Percentiles rank a stretch among this genome's conserved stretches.
phyloP scores from a whole-genome alignment of 495 filamentous ascomycete species.

The Penicilliopsis zonata region DNA sequence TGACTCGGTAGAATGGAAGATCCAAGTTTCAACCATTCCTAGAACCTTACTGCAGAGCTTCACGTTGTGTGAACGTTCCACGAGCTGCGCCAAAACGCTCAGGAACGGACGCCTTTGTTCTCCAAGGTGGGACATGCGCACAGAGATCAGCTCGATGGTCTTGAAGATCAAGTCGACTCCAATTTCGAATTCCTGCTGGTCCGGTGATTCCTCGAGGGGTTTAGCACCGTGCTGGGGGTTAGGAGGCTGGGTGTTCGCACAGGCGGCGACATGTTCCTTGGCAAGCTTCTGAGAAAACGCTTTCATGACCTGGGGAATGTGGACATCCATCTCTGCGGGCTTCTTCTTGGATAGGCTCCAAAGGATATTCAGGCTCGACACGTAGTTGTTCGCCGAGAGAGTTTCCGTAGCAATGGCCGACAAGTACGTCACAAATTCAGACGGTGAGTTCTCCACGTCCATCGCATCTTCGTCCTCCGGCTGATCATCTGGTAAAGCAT shows the following conservation, averaged over 20 bases:
- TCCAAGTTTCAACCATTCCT: constrained; percentile 89
- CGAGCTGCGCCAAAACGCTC: constrained; percentile 83
- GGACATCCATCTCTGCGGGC: constrained; percentile 75
- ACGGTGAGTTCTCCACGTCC: constrained; percentile 60
- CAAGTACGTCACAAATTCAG: constrained; percentile 71
- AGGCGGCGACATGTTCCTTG: constrained; percentile 81
- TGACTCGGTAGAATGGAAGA: constrained; percentile 83
- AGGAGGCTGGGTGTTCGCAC: constrained; percentile 33
- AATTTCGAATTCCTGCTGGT: constrained; percentile 67
- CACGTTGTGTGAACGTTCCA: constrained; percentile 83
- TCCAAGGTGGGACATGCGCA: constrained; percentile 86
- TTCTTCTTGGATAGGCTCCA: constrained; percentile 81
- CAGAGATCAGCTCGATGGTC: constrained; percentile 79
- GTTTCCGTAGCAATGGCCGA: constrained; percentile 71
- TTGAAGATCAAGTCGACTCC: constrained; percentile 84
- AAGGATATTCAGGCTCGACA: constrained; percentile 80
- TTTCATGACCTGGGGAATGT: constrained; percentile 83
- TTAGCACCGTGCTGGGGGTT: constrained; percentile 28
- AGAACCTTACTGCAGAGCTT: constrained; percentile 82
- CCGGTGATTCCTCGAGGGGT: constrained; percentile 46
- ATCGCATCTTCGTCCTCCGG: constrained; percentile 84
- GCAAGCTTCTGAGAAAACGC: constrained; percentile 85
- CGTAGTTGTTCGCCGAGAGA: constrained; percentile 63
- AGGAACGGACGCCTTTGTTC: constrained; percentile 88
- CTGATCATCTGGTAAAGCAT: constrained; percentile 80